Percentiles rank a stretch among this genome's conserved stretches.
Conservation (phyloP, 495 filamentous ascomycete species). For the Venustampulla echinocandica region DNA sequence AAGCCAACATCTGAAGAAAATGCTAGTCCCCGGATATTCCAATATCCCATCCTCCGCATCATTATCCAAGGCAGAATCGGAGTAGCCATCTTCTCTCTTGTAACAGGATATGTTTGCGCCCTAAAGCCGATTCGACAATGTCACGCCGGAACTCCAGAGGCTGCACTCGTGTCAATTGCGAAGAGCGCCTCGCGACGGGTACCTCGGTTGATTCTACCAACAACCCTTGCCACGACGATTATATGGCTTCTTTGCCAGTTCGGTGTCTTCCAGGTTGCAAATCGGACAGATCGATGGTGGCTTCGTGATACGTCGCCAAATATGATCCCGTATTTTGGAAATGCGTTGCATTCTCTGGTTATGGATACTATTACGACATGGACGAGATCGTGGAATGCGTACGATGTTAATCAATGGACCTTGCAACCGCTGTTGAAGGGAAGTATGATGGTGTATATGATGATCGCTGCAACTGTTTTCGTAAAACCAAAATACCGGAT, state of each 20-base stretch:
- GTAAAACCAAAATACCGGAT: slow-evolving; percentile 49
- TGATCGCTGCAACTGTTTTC: slow-evolving; percentile 47
- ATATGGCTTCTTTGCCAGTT: slow-evolving; percentile 50
- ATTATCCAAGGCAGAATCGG: slow-evolving; percentile 56
- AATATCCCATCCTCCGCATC: slow-evolving; percentile 52
- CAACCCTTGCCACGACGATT: slow-evolving; percentile 47
- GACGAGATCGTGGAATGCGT: slow-evolving; percentile 49
- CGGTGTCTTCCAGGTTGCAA: slow-evolving; percentile 49
- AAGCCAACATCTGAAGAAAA: slow-evolving; percentile 40
- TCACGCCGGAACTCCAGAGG: slow-evolving; percentile 44
- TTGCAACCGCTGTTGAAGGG: slow-evolving; percentile 52
- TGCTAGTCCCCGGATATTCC: slow-evolving; percentile 41
- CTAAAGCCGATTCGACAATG: slow-evolving; percentile 54
- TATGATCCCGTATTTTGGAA: slow-evolving; percentile 28
- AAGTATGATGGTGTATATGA: slow-evolving; percentile 52
- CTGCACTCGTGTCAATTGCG: slow-evolving; percentile 44
- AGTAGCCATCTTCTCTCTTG: slow-evolving; percentile 57
- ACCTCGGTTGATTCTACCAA: slow-evolving; percentile 52
- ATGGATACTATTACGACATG: slow-evolving; percentile 46
- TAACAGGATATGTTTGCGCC: slow-evolving; percentile 61
- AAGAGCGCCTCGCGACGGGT: slow-evolving; percentile 58
- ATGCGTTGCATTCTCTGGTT: slow-evolving; percentile 31
- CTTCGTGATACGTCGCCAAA: slow-evolving; percentile 44
- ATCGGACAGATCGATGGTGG: slow-evolving; percentile 51
- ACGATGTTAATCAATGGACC: slow-evolving; percentile 61